Base-by-base conservation (phyloP, 1,284 basidiomycete species). In the Pyrrhoderma lamaoense region DNA sequence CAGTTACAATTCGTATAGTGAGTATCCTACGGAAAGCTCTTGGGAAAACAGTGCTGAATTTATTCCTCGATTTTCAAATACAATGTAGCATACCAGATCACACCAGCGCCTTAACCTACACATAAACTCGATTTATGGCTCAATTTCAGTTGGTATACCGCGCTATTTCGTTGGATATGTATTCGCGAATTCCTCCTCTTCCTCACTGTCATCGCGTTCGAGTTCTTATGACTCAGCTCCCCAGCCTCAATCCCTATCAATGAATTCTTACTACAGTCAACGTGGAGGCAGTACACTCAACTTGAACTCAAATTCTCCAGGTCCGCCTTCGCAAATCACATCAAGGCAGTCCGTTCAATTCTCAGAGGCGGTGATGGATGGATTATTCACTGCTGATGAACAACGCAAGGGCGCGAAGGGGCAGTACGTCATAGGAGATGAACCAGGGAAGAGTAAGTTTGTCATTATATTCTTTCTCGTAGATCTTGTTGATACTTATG, bases 51-150 rank as follows among this genome's bases (percentile, higher is more conserved):
- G 11, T 31, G 27, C 27, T 11, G 5, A 31, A 31, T 11, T 31
- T 11, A 5, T 31, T 31, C 27, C 7, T 31, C 27, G 11, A 31
- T 31, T 31, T 31, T 5, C 11, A 31, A 11, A 5, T 31, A 31
- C 27, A 31, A 5, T 31, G 27, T 31, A 54, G 53, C 53, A 49
- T 23, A 37, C 53, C 1, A 47, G 42, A 47, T 42, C 39, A 7
- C 48, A 49, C 18, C 53, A 54, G 27, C 53, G 47, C 8, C 44
- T 54, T n/a, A 47, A 49, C 36, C 42, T 54, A 51, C 23, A 47
- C 16, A 19, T 39, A 14, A 49, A 21, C 27, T 54, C 53, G 18
- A 16, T 22, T 8, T 36, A 50, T 5, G 53, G 53, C 8, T 34
- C 36, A 8, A 36, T 54, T n/a, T 34, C 53, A 5, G 21, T 54